Percentiles rank a stretch among this genome's conserved stretches.
These are phyloP conservation scores for Pichia californica DNA, from an alignment of 805 yeast species.

Conservation along the genomic window DNA sequence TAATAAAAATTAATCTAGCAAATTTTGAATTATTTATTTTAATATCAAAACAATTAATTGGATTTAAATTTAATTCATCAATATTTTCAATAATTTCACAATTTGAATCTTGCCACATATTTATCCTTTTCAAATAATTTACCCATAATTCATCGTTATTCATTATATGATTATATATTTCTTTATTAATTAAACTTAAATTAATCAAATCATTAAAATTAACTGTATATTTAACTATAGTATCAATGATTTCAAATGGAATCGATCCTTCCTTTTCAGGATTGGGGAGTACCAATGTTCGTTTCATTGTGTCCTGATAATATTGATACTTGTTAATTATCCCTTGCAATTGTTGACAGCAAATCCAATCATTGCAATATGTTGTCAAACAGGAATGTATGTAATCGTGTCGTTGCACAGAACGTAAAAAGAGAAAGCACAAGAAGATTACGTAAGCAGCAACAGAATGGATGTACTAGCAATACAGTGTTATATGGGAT, in stretches of 20 bases:
- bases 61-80: conserved; percentile 13
- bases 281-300: not conserved
- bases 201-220: conserved; percentile 23
- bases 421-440: no score
- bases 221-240: conserved; percentile 18
- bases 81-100: not conserved
- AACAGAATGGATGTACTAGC: no score
- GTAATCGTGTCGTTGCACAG: no score
- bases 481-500: no score
- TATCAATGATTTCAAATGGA: conserved; percentile 15
- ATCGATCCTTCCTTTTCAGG: not conserved
- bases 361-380: no score
- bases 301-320: not conserved
- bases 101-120: conserved; percentile 18
- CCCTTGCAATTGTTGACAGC: no score
- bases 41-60: conserved; percentile 22
- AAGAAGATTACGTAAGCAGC: no score
- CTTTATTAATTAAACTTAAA: conserved; percentile 24
- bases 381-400: no score
- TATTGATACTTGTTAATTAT: no score
- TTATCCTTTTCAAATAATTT: conserved; percentile 16
- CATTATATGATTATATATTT: conserved; percentile 19
- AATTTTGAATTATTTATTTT: conserved; percentile 20
- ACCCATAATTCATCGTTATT: conserved; percentile 24
- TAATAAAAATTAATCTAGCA: conserved; percentile 22